Base-by-base conservation (phyloP, 352 stramenopile genomes). In the Saprolegnia diclina region DNA sequence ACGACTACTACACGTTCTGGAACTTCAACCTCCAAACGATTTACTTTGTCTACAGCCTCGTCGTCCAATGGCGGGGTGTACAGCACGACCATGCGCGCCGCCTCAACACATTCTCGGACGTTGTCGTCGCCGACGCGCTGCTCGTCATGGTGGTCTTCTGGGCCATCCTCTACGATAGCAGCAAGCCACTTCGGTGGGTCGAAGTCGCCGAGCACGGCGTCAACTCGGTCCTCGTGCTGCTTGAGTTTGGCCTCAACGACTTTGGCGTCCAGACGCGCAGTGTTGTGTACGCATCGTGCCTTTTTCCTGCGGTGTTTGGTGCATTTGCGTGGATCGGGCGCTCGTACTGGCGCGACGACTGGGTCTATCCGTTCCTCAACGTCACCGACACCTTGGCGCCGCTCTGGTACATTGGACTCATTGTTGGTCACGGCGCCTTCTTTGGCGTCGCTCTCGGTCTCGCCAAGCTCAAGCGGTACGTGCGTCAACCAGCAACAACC, bases 1-100 rank as follows among this genome's bases (percentile, higher is more conserved):
- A 54, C 24, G 46, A 54, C n/a, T 54, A 29, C 24, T 54, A 54
- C 5, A 54, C 46, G n/a, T 29, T 54, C n/a, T 54, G 46, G 46
- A 54, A 54, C 46, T 54, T 54, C 24, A 54, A 22, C 24, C 46
- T 54, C 46, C 46, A 54, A 5, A 29, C 24, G 2, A 29, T 54
- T 5, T 54, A 54, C 46, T 54, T 54, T 54, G 46, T 5, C n/a
- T 54, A 29, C n/a, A 35, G 29, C 29, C 29, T 35, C 29, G 46
- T 54, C 24, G 29, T 35, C 29, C 29, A 35, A 35, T 35, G 29
- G 29, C 29, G 29, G 2, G 5, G n/a, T 22, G 29, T 35, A 5
- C 29, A 35, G 29, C 29, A 35, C 2, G 29, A 5, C 2, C 29
- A 35, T 35, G 29, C 29, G 29, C 29, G 29, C 29, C 29, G 29